Conservation (phyloP, 495 filamentous ascomycete species). For the Penicillium crystallinum region DNA sequence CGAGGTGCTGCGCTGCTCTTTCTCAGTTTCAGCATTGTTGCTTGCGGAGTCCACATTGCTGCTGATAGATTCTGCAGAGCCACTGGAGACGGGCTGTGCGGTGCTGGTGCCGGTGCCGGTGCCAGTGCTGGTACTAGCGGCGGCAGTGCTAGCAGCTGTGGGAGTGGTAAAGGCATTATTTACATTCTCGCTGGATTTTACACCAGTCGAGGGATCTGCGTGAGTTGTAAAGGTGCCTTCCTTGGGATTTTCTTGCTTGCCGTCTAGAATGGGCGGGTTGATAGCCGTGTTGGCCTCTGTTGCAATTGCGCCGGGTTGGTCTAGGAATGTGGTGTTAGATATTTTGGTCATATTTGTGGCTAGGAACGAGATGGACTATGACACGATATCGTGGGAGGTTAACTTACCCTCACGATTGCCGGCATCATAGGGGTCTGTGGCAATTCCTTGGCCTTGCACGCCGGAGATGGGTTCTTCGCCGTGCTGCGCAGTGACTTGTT, state of each 20-base stretch:
- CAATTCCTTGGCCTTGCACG: conserved; percentile 32
- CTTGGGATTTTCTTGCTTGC: background rate
- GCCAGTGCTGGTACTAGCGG: background rate
- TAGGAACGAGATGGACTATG: background rate
- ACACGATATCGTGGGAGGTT: background rate
- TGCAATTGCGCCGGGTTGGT: conserved; percentile 30
- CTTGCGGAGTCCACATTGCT: conserved; percentile 2
- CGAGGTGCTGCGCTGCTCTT: background rate
- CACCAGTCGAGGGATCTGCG: background rate
- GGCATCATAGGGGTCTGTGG: conserved; percentile 40
- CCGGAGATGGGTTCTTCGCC: conserved; percentile 41
- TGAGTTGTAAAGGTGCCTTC: background rate
- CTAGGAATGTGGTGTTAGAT: conserved; percentile 8
- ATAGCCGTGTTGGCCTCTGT: conserved; percentile 23
- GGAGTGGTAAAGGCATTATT: background rate
- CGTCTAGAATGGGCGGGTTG: conserved; percentile 10
- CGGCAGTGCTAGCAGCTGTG: background rate
- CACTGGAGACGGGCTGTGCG: background rate
- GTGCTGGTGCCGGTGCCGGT: background rate
- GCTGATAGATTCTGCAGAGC: background rate
- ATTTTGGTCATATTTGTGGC: background rate
- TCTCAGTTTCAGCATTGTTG: background rate
- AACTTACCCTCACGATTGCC: conserved; percentile 40
- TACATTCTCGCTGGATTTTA: background rate
- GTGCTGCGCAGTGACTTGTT: conserved; percentile 13